These are phyloP conservation scores for Saposhnikovia divaricata DNA, from an alignment of 129 eudicot genomes.

Conservation along the genomic window DNA sequence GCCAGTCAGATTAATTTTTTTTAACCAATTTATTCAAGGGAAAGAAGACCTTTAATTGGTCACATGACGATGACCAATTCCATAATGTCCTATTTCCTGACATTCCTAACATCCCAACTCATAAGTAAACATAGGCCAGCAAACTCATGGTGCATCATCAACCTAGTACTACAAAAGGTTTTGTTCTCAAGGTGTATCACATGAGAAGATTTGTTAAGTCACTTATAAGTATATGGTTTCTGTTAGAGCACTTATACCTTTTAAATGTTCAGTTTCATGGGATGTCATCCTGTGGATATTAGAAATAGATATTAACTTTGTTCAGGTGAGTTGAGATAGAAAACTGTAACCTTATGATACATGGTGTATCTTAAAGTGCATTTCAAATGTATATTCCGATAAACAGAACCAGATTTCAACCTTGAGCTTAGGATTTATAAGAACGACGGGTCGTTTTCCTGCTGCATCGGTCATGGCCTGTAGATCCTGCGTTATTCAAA, in stretches of 20 bases:
- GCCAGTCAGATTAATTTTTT: conserved; percentile 12
- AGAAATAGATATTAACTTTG: too few species aligned
- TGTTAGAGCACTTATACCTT: neutral
- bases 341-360: neutral
- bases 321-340: neutral
- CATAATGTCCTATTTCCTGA: neutral
- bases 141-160: neutral
- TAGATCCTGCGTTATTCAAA: too few species aligned
- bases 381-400: neutral
- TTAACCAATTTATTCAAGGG: conserved; percentile 2
- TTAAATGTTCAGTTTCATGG: neutral
- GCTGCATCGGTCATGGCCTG: conserved; percentile 99
- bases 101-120: neutral
- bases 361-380: neutral
- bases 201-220: neutral
- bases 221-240: neutral
- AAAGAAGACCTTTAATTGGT: neutral
- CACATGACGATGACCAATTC: neutral
- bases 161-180: neutral
- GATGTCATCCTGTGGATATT: neutral
- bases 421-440: conserved; percentile 88
- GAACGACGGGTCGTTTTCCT: conserved; percentile 89
- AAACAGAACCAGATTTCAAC: conserved; percentile 28
- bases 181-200: neutral
- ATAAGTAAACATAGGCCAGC: neutral